A percentile compares a stretch with the other conserved stretches of the same genome.
These are phyloP conservation scores for Lactarius akahatsu DNA, from an alignment of 768 basidiomycete genomes.

Conservation along the genomic window DNA sequence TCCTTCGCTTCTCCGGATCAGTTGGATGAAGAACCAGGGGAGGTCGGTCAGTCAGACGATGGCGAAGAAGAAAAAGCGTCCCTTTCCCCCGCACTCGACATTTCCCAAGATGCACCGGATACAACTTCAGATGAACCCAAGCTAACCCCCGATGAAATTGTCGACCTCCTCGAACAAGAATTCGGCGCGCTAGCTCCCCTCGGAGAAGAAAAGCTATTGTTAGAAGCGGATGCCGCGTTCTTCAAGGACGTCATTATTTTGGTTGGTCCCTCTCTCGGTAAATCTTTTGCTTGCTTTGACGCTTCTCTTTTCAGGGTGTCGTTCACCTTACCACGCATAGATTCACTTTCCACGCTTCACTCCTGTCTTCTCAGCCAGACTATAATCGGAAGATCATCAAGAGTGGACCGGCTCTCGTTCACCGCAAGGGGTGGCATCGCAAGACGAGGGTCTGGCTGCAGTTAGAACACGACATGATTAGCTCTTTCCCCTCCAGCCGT, in stretches of 20 bases:
- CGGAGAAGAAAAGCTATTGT: slow-evolving; percentile 49
- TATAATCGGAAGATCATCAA: slow-evolving; percentile 43
- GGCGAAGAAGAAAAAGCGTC: slow-evolving; percentile 22
- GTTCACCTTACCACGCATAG: slow-evolving; percentile 67
- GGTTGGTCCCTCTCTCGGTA: slow-evolving; percentile 34
- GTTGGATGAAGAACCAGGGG: slow-evolving; percentile 5
- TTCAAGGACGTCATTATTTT: slow-evolving; percentile 51
- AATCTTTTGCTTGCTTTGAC: slow-evolving; percentile 23
- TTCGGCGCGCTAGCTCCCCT: slow-evolving; percentile 52
- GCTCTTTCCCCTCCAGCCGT: slow-evolving; percentile 53
- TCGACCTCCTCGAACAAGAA: slow-evolving; percentile 53
- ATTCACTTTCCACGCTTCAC: slow-evolving; percentile 61
- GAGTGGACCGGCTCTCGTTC: slow-evolving; percentile 50
- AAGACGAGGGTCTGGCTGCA: slow-evolving; percentile 61
- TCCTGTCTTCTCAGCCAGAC: slow-evolving; percentile 47
- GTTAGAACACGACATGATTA: slow-evolving; percentile 58
- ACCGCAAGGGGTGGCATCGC: slow-evolving; percentile 44
- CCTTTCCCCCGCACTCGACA: background rate
- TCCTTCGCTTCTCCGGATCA: slow-evolving; percentile 7
- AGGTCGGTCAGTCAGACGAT: slow-evolving; percentile 32
- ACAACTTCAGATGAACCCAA: slow-evolving; percentile 31
- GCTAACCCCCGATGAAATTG: slow-evolving; percentile 47
- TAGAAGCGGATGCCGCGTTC: slow-evolving; percentile 53
- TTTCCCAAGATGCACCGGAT: slow-evolving; percentile 29
- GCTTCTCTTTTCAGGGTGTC: slow-evolving; percentile 43